Evolutionary conservation across 2,329 filamentous ascomycete genomes (phyloP).

Genomic region (Aspergillus sp.): DNA sequence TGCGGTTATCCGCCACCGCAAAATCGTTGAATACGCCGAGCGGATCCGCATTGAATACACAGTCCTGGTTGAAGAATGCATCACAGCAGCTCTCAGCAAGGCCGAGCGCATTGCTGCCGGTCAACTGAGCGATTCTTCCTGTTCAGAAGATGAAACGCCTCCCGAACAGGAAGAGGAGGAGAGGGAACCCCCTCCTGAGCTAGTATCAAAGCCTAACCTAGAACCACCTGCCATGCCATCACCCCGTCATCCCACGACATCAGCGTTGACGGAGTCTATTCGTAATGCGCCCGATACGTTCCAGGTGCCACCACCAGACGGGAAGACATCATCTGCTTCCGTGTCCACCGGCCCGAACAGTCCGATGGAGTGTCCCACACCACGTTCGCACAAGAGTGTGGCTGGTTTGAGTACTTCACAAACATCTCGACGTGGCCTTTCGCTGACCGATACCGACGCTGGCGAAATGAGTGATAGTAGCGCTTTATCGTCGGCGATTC

Average conservation of each 20-base stretch:
- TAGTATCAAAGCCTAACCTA: neutral
- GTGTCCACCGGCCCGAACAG: constrained; percentile 82
- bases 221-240: constrained; percentile 7
- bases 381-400: constrained; percentile 67
- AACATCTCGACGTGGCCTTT: constrained; percentile 64
- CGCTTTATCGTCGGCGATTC: constrained; percentile 70
- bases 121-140: constrained; percentile 70
- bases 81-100: constrained; percentile 83
- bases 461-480: constrained; percentile 79
- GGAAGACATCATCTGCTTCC: constrained; percentile 55
- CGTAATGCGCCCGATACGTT: constrained; percentile 48
- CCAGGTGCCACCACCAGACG: constrained; percentile 38
- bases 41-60: constrained; percentile 92
- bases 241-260: constrained; percentile 15
- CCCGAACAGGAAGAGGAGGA: constrained; percentile 15
- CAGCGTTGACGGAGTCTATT: constrained; percentile 52
- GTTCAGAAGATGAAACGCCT: constrained; percentile 50
- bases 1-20: constrained; percentile 80
- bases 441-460: constrained; percentile 77
- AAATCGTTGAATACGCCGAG: constrained; percentile 92
- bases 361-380: constrained; percentile 83
- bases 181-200: constrained; percentile 7
- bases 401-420: constrained; percentile 52
- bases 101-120: constrained; percentile 82
- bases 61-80: constrained; percentile 88